Evolutionary conservation across 2,329 filamentous ascomycete genomes (phyloP), one percentile per base, ranked within the genome.

Genomic region (Lasiodiplodia gonubiensis): DNA sequence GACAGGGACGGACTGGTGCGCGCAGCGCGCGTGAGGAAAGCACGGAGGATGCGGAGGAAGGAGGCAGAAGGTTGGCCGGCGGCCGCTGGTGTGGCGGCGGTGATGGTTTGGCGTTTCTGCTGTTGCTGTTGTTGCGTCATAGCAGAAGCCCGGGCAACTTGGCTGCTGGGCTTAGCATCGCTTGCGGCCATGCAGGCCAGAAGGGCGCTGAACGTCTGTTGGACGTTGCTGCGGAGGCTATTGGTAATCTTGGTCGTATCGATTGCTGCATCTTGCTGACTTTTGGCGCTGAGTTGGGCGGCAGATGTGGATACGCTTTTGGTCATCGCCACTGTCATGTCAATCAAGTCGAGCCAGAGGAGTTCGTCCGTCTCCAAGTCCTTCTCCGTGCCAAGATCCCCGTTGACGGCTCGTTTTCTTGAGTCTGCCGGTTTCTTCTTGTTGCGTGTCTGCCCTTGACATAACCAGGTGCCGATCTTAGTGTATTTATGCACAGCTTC

Each of bases 401-500:
- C 49, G 73, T 68, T 66, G 75, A 67, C 68, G 78, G 64, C 71
- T 79, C 72, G 70, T 78, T 72, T 72, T 12, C 18, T 51, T 16
- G 23, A 8, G n/a, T 63, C 59, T 12, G 59, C 16, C 79, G 71
- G 66, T 39, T 55, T 70, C 57, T 67, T 68, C 6, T 82, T 79
- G 0, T 85, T 86, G 73, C 90, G 92, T 59, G 88, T 92, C 76
- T 97, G 93, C 1, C 90, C 89, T 78, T 96, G 92, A 73, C 95
- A 98, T 14, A 99, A 83, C 95, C 95, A 99, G 61, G 97, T 94
- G 16, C 96, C 95, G 1, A 99, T 92, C 70, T 93, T 90, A 1
- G 90, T 89, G 79, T 97, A 98, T 76, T 97, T 97, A 69, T 96
- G 90, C 21, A 99, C 81, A 0, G 90, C 89, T 67, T 88, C 86